Base-by-base conservation (phyloP, 2,329 filamentous ascomycete genomes). In the Pseudovirgaria hyperparasitica region DNA sequence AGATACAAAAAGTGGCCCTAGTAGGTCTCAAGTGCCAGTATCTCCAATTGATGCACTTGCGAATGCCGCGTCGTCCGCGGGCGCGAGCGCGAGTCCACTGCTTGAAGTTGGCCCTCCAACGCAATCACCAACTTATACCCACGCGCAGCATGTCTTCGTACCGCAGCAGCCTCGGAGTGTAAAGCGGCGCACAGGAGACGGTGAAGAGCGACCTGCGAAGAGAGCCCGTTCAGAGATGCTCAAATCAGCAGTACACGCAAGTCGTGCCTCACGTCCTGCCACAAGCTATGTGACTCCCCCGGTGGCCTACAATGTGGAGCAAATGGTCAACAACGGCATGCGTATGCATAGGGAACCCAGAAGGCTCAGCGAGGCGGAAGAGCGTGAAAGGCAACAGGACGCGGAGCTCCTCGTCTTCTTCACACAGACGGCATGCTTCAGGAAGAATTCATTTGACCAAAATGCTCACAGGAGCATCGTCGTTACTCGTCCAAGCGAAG, bases 141-240 rank as follows among this genome's bases (percentile, higher is more conserved):
- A n/a, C n/a, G n/a, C n/a, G n/a, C n/a, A n/a, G n/a, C n/a, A n/a
- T n/a, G n/a, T n/a, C n/a, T n/a, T n/a, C n/a, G n/a, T n/a, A n/a
- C n/a, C n/a, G n/a, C n/a, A n/a, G n/a, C n/a, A n/a, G n/a, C n/a
- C n/a, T n/a, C n/a, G n/a, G n/a, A n/a, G n/a, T n/a, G n/a, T n/a
- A n/a, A n/a, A n/a, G n/a, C n/a, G n/a, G n/a, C n/a, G n/a, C n/a
- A n/a, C n/a, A n/a, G n/a, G n/a, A n/a, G 18, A 28, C 9, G 36
- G 43, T 13, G 43, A 52, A 25, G 62, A 72, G 39, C 60, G 67
- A 24, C 70, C 70, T 4, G 50, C 67, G 12, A 76, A 76, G 48
- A 63, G 72, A 22, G 62, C 68, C 25, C 65, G 70, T 35, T 75
- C 72, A 22, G 71, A 74, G 40, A 57, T 66, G 38, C 52, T 65